phyloP scores from a whole-genome alignment of 106 monocot species.

The Apostasia shenzhenica region DNA sequence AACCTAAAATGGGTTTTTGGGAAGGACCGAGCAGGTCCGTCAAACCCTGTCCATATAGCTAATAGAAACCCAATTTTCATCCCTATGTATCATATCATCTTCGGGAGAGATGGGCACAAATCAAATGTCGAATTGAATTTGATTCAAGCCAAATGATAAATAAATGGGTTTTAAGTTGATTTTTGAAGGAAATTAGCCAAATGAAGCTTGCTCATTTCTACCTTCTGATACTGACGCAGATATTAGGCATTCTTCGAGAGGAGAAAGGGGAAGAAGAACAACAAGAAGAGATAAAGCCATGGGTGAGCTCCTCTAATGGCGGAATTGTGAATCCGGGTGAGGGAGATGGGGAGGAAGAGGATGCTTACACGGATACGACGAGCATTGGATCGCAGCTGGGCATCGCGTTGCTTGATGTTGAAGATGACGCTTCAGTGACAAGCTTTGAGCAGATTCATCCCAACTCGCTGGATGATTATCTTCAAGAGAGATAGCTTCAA shows the following conservation, averaged over 20 bases:
- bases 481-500: slow-evolving; percentile 45
- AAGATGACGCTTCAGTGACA: slow-evolving; percentile 48
- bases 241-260: slow-evolving; percentile 49
- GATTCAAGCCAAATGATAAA: no score
- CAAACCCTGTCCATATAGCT: no score
- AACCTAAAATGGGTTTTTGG: no score
- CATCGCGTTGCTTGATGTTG: slow-evolving; percentile 76
- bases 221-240: slow-evolving; percentile 17
- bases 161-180: no score
- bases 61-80: no score
- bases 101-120: no score
- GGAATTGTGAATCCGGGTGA: slow-evolving; percentile 7
- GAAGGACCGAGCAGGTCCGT: no score
- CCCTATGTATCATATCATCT: no score
- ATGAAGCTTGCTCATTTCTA: no score
- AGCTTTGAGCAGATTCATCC: slow-evolving; percentile 58
- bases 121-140: no score
- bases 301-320: slow-evolving; percentile 18
- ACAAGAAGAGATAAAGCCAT: slow-evolving; percentile 21
- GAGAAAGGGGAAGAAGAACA: slow-evolving; percentile 5
- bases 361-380: slow-evolving; percentile 36
- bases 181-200: no score
- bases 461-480: slow-evolving; percentile 56
- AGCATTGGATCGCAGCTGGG: slow-evolving; percentile 68
- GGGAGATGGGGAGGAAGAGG: slow-evolving; percentile 58